Evolutionary conservation across 352 stramenopile species (phyloP).

Genomic region (Heterotrichella gracilis): DNA sequence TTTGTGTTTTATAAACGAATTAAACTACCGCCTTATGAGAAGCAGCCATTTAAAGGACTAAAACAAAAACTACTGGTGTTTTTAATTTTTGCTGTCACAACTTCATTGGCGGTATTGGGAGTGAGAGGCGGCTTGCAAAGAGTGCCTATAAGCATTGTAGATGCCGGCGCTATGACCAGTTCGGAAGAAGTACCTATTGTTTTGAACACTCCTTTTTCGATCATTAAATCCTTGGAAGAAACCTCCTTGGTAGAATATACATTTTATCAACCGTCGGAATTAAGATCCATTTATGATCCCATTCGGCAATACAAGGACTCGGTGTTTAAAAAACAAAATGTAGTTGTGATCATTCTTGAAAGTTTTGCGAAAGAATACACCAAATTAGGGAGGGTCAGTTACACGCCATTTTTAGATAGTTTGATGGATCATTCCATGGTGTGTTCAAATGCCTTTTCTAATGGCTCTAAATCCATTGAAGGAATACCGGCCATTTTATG

Average conservation of each 20-base stretch:
- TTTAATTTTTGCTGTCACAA: not conserved
- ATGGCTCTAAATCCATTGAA: not conserved
- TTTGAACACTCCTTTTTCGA: not conserved
- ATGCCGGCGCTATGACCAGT: not conserved
- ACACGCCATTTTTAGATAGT: not conserved
- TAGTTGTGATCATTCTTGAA: not conserved
- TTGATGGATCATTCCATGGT: not conserved
- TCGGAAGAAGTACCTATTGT: conserved; percentile 3
- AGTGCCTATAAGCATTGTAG: not conserved
- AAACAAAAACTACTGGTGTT: not conserved
- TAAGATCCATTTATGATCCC: not conserved
- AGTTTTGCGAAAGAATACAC: conserved; percentile 4
- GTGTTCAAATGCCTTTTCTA: not conserved
- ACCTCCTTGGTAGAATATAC: not conserved
- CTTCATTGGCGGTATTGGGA: not conserved
- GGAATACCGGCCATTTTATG: not conserved
- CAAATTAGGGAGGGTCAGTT: not conserved
- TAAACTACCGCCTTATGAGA: not conserved
- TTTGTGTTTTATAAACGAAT: not conserved
- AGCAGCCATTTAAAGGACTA: too few relatives aligned
- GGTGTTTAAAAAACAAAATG: not conserved
- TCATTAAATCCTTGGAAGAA: not conserved
- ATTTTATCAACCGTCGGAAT: not conserved
- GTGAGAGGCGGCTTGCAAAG: not conserved
- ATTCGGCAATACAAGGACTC: not conserved